phyloP scores from a whole-genome alignment of 305 asterid species.

The Plantago rigida region DNA sequence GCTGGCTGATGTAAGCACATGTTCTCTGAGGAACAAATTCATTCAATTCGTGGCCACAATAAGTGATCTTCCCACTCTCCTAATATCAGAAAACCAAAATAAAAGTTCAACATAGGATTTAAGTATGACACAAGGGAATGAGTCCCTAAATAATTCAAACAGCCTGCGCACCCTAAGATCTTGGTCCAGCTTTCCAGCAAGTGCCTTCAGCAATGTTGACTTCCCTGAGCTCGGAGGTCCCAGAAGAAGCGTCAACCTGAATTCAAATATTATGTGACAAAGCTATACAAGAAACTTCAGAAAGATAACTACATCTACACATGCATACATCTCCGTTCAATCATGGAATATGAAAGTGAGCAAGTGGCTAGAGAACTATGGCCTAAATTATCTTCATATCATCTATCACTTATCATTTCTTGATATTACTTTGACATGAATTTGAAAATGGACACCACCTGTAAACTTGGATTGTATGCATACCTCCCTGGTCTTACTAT shows the following conservation, averaged over 20 bases:
- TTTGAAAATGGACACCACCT: neutral
- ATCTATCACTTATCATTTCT: neutral
- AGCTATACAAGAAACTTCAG: neutral
- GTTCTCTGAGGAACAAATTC: constrained; percentile 90
- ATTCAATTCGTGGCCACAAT: constrained; percentile 75
- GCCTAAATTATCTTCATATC: neutral
- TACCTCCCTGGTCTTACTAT: constrained; percentile 43
- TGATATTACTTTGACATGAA: neutral
- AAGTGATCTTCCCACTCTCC: constrained; percentile 68
- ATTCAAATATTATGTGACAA: constrained; percentile 7
- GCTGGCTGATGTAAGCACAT: constrained; percentile 86
- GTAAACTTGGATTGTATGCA: neutral
- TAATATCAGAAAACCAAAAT: constrained; percentile 19
- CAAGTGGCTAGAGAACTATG: neutral
- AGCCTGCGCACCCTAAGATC: constrained; percentile 55
- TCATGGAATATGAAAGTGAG: neutral
- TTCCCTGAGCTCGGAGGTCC: constrained; percentile 97
- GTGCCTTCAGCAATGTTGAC: constrained; percentile 73
- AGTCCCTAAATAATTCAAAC: constrained; percentile 2
- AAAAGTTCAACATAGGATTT: neutral
- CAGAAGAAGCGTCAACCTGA: constrained; percentile 85
- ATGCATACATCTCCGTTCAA: neutral
- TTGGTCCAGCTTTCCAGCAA: constrained; percentile 63
- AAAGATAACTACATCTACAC: neutral
- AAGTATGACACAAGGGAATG: neutral